Conservation (phyloP, 1,284 basidiomycete species). For the Trichosporon sp. region DNA sequence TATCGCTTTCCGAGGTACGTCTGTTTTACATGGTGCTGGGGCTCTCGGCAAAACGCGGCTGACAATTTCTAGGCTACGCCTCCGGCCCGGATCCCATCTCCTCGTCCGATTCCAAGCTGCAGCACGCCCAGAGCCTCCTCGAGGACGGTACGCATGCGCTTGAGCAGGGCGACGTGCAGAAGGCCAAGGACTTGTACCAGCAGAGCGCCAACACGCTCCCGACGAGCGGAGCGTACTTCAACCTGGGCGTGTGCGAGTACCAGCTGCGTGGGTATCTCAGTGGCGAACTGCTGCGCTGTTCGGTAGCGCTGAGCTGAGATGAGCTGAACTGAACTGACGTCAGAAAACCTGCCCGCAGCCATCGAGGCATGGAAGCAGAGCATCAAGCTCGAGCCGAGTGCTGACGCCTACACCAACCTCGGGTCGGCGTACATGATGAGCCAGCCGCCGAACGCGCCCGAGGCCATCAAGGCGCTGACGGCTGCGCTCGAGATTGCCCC, state of each 20-base stretch:
- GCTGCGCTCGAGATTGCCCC: conserved; percentile 78
- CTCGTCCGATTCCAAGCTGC: conserved; percentile 73
- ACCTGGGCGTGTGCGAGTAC: conserved; percentile 47
- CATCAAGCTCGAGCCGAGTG: conserved; percentile 72
- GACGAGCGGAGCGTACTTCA: conserved; percentile 54
- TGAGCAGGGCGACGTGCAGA: conserved; percentile 81
- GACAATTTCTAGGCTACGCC: conserved; percentile 67
- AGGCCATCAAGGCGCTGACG: conserved; percentile 83
- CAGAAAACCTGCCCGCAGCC: conserved; percentile 79
- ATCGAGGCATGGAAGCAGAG: conserved; percentile 83
- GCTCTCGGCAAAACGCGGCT: background rate
- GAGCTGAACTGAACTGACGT: background rate
- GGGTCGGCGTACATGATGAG: conserved; percentile 92
- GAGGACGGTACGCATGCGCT: conserved; percentile 81
- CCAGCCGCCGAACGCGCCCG: conserved; percentile 74
- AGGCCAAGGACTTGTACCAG: conserved; percentile 70
- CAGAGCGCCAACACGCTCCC: conserved; percentile 75
- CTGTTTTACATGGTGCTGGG: too few species aligned
- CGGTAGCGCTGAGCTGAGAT: background rate
- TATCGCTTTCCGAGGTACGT: background rate
- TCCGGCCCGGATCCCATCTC: conserved; percentile 73
- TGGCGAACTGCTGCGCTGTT: too few species aligned
- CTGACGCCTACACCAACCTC: conserved; percentile 89
- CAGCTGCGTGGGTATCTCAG: conserved; percentile 42
- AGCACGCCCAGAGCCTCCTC: conserved; percentile 71